These are phyloP conservation scores for Umbilicaria muhlenbergii DNA, from an alignment of 495 filamentous ascomycete genomes.

Conservation along the genomic window DNA sequence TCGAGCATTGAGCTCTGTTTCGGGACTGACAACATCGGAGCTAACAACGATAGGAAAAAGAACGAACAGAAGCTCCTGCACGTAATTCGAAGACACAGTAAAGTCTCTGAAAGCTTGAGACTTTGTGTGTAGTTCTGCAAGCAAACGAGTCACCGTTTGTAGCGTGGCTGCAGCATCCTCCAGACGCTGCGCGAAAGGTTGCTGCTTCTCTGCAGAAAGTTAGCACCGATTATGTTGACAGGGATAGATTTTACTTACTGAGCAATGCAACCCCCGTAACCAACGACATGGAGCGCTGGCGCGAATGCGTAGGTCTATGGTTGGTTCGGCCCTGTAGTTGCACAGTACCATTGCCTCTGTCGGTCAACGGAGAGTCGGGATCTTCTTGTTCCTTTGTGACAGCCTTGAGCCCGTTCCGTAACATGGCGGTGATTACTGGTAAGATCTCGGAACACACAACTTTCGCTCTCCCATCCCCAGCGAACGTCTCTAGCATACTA, in stretches of 20 bases:
- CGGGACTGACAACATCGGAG: constrained; percentile 62
- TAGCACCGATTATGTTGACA: too few relatives aligned
- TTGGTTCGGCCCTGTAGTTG: constrained; percentile 25
- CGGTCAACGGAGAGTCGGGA: constrained; percentile 31
- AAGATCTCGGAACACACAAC: constrained; percentile 67
- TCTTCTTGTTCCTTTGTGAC: constrained; percentile 47
- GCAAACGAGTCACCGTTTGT: constrained; percentile 59
- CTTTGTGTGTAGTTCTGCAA: constrained; percentile 58
- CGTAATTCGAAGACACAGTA: constrained; percentile 57
- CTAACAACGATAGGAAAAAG: constrained; percentile 78
- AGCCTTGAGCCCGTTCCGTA: constrained; percentile 62
- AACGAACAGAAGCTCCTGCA: constrained; percentile 57
- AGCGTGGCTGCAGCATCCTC: constrained; percentile 31
- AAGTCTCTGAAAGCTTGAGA: constrained; percentile 69
- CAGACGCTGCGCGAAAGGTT: neutral
- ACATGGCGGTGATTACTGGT: constrained; percentile 69
- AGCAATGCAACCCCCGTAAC: constrained; percentile 7
- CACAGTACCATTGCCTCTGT: constrained; percentile 7
- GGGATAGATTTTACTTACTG: constrained; percentile 3
- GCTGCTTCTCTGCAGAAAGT: too few relatives aligned
- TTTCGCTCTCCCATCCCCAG: constrained; percentile 31
- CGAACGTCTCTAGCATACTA: constrained; percentile 56
- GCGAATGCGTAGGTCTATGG: constrained; percentile 41
- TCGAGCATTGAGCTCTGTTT: constrained; percentile 66
- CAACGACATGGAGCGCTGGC: constrained; percentile 40